Evolutionary conservation across 768 basidiomycete species (phyloP), one percentile per base, ranked within the genome.

Genomic region (Boletales sp.): DNA sequence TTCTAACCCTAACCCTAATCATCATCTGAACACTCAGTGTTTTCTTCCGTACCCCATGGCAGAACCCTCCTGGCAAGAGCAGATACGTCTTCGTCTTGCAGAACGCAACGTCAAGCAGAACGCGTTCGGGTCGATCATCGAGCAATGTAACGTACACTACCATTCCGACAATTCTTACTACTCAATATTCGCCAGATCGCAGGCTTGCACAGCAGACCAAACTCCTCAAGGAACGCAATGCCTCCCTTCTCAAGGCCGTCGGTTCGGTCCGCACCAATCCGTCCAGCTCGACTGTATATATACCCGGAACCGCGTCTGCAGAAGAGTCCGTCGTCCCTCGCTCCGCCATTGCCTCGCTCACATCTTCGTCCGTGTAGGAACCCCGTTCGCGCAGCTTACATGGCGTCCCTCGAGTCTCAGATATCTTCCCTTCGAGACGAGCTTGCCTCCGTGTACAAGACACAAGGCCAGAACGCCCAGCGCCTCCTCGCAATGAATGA

Each of bases 401-500:
- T 94, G 68, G 75, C 85, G 1, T 97, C 95, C 17, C 83, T 98
- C 42, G 94, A 98, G 68, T 86, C 88, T 5, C 94, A 97, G 64
- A 89, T 98, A 67, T 91, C 92, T 2, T 85, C 89, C 11, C 75
- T 97, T 43, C 85, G 94, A 31, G 88, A 90, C 58, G 95, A 98
- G 67, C 78, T 97, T 43, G 91, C 94, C 3, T 90, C 88, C 9
- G 84, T 95, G 2, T 99, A 98, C 76, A 94, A 95, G 69, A 90
- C 92, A 0, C 94, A 98, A 55, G 90, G 91, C 5, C 92, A 95
- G 70, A 95, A 97, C 67, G 90, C 94, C 1, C 94, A 97, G 66
- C 81, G 93, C 35, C 80, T 95, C 8, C 76, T 99, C 13, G 80
- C 88, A 4, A 92, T 99, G 86, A 94, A 91, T 53, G 97, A 99